Evolutionary conservation across 1,139 yeast genomes (phyloP), one percentile per base, ranked within the genome.

Genomic region (Pichia terricola): DNA sequence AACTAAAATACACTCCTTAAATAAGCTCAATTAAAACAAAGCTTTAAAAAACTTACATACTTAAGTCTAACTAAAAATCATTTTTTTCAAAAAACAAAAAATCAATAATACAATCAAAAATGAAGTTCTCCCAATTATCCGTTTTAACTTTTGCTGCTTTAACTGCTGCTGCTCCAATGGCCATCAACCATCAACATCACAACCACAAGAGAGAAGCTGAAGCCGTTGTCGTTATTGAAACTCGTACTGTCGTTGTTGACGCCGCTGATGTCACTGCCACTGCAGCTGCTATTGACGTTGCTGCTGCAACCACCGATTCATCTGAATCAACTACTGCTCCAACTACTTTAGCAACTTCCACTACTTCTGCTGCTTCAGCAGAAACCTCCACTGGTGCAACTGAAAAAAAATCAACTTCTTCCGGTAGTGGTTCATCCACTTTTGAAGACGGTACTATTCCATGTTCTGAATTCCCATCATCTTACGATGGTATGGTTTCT

Each of bases 371-470:
- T 31, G 33, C 31, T 5, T 25, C 32, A 4, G 28, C 36, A 25
- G 4, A 38, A n/a, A 16, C 35, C 25, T 9, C 11, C 11, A 16
- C 40, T 16, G 38, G 68, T 11, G 47, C 70, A 22, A 42, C 43
- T 38, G 28, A 32, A 10, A 16, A n/a, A 16, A 35, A 35, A 39
- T 8, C 38, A 37, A 35, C 30, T 30, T 37, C 42, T n/a, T 8
- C 37, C 8, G 30, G 46, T 26, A 44, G 60, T 38, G 47, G 61
- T 32, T 54, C 75, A 44, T 64, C 63, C 44, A 65, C 69, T 50
- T 89, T 88, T 70, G 72, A 75, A 64, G 96, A 89, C 60, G 96
- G 96, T 60, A 74, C 73, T 47, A 66, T 78, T 61, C 66, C 73
- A 53, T 89, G 97, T 72, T 68, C 75, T 50, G 58, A 68, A 40